A percentile compares a stretch with the other conserved stretches of the same genome.
Evolutionary conservation across 495 filamentous ascomycete species (phyloP).

Genomic region (Aspergillus indologenus): DNA sequence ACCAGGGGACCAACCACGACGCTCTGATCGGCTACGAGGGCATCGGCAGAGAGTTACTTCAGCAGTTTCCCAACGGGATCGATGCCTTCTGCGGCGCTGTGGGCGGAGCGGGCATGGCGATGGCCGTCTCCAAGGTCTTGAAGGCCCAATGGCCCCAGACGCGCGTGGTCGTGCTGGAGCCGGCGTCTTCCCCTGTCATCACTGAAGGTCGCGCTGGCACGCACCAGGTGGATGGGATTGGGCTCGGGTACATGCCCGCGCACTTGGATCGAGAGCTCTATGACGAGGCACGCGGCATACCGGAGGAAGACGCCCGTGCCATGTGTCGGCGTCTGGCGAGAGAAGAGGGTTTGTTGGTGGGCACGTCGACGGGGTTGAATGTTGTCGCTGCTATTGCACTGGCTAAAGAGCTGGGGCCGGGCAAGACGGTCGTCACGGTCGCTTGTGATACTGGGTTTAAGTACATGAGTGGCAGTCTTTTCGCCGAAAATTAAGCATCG

Average conservation of each 20-base stretch:
- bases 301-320: slow-evolving; percentile 10
- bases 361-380: slow-evolving; percentile 20
- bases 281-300: slow-evolving; percentile 13
- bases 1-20: background rate
- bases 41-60: slow-evolving; percentile 11
- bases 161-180: slow-evolving; percentile 13
- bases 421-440: slow-evolving; percentile 17
- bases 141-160: slow-evolving; percentile 2
- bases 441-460: slow-evolving; percentile 18
- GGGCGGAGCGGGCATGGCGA: slow-evolving; percentile 14
- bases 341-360: slow-evolving; percentile 19
- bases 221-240: slow-evolving; percentile 17
- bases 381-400: slow-evolving; percentile 15
- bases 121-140: slow-evolving; percentile 14
- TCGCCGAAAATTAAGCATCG: background rate
- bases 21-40: slow-evolving; percentile 7
- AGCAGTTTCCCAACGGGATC: slow-evolving; percentile 13
- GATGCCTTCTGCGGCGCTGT: slow-evolving; percentile 19
- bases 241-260: slow-evolving; percentile 14
- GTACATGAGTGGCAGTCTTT: slow-evolving; percentile 60
- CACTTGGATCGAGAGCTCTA: slow-evolving; percentile 11
- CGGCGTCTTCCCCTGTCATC: slow-evolving; percentile 10
- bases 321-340: slow-evolving; percentile 16
- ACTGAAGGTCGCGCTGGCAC: slow-evolving; percentile 9
- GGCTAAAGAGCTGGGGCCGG: slow-evolving; percentile 15